phyloP scores from a whole-genome alignment of 495 filamentous ascomycete genomes.

The Neurospora sp. region DNA sequence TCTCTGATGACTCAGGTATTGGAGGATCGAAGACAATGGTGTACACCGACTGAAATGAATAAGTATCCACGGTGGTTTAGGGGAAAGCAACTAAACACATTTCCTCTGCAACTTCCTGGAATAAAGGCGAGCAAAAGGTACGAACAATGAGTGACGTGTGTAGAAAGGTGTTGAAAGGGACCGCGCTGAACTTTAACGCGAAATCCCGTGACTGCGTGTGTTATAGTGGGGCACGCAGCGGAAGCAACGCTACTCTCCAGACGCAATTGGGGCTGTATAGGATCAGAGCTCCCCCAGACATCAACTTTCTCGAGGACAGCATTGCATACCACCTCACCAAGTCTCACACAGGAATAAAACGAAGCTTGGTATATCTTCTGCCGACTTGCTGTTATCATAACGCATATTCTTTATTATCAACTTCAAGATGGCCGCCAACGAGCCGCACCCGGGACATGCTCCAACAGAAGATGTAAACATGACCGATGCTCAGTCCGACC shows the following conservation, averaged over 20 bases:
- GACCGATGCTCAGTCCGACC: constrained; percentile 18
- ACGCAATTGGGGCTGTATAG: background rate
- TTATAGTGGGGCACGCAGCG: background rate
- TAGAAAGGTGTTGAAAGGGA: background rate
- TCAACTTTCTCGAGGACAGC: background rate
- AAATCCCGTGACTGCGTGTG: constrained; percentile 20
- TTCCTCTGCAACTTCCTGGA: background rate
- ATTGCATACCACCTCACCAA: background rate
- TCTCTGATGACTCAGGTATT: background rate
- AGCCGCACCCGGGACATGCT: background rate
- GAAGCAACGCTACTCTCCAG: background rate
- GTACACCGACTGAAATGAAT: background rate
- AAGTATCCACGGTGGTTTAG: background rate
- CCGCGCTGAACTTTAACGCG: constrained; percentile 7
- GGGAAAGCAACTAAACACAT: background rate
- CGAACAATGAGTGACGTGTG: background rate
- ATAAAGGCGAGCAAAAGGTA: background rate
- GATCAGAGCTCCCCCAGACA: background rate
- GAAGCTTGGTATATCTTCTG: background rate
- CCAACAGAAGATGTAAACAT: constrained; percentile 17
- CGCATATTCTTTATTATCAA: background rate
- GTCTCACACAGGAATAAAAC: background rate
- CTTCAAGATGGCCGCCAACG: background rate
- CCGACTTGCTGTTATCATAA: background rate
- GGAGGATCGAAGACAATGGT: background rate